These are phyloP conservation scores for Abortiporus biennis DNA, from an alignment of 1,284 basidiomycete species.

Conservation along the genomic window DNA sequence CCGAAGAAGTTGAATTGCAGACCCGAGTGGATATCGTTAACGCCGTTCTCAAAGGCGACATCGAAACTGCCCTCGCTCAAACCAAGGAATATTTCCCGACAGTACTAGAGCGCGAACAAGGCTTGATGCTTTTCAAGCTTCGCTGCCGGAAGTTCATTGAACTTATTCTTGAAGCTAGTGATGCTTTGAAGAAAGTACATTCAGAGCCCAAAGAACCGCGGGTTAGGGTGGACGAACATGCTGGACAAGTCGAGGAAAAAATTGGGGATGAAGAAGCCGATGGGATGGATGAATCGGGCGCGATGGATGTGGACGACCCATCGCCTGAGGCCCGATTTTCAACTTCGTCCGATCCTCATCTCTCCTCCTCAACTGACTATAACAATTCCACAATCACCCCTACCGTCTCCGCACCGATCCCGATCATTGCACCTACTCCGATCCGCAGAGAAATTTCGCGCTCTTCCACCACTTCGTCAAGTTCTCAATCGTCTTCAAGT, in stretches of 20 bases:
- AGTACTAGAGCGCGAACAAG: constrained; percentile 60
- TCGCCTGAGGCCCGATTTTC: constrained; percentile 23
- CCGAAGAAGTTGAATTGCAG: constrained; percentile 44
- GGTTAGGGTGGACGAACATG: constrained; percentile 27
- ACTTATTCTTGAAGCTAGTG: constrained; percentile 62
- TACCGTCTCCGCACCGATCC: constrained; percentile 9
- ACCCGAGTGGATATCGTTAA: constrained; percentile 65
- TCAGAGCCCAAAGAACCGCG: constrained; percentile 34
- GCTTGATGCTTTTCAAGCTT: constrained; percentile 68
- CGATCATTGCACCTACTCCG: neutral
- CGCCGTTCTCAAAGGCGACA: constrained; percentile 61
- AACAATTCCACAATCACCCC: neutral
- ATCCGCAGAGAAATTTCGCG: neutral
- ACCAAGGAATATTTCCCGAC: constrained; percentile 49
- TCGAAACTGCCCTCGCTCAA: constrained; percentile 61
- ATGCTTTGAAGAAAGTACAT: constrained; percentile 54
- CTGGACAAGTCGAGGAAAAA: constrained; percentile 19
- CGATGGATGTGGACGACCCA: constrained; percentile 41
- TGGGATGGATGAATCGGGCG: constrained; percentile 26
- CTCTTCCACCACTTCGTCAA: constrained; percentile 6
- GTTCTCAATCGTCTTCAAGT: constrained; percentile 1
- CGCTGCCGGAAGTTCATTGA: constrained; percentile 81
- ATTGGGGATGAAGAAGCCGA: constrained; percentile 16
- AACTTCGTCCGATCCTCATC: constrained; percentile 7
- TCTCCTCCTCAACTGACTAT: neutral